Conservation (phyloP, 1,284 basidiomycete species). For the Laetiporus sulphureus region DNA sequence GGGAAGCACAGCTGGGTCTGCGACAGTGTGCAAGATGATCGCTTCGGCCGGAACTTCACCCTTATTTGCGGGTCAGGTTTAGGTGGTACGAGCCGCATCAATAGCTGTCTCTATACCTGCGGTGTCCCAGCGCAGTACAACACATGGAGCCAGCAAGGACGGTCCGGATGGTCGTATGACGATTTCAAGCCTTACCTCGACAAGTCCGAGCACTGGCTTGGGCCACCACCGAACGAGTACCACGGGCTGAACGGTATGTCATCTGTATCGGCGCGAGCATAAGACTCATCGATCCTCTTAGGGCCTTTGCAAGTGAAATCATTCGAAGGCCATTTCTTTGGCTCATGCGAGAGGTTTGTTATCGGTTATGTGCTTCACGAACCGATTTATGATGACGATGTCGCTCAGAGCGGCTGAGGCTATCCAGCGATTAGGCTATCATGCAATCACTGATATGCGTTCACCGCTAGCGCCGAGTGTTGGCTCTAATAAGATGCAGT, state of each 20-base stretch:
- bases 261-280: too few relatives aligned
- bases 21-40: not conserved
- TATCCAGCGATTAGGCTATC: not conserved
- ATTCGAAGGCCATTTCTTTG: not conserved
- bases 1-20: not conserved
- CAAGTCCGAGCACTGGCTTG: not conserved
- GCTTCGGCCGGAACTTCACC: not conserved
- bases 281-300: too few relatives aligned
- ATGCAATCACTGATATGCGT: not conserved
- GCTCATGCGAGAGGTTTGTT: too few relatives aligned
- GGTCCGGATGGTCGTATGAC: not conserved
- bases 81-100: conserved; percentile 6
- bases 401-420: not conserved
- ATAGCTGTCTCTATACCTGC: conserved; percentile 4
- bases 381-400: too few relatives aligned
- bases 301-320: not conserved
- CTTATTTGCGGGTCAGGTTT: conserved; percentile 2
- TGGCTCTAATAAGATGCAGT: conserved; percentile 1
- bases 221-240: not conserved
- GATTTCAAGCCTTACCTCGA: not conserved
- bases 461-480: not conserved
- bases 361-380: too few relatives aligned
- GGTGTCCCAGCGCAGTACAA: conserved; percentile 7
- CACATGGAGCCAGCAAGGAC: conserved; percentile 1
- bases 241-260: conserved; percentile 1